Percentiles rank a stretch among this genome's conserved stretches.
These are phyloP conservation scores for Lepraria neglecta DNA, from an alignment of 495 filamentous ascomycete genomes.

Conservation along the genomic window DNA sequence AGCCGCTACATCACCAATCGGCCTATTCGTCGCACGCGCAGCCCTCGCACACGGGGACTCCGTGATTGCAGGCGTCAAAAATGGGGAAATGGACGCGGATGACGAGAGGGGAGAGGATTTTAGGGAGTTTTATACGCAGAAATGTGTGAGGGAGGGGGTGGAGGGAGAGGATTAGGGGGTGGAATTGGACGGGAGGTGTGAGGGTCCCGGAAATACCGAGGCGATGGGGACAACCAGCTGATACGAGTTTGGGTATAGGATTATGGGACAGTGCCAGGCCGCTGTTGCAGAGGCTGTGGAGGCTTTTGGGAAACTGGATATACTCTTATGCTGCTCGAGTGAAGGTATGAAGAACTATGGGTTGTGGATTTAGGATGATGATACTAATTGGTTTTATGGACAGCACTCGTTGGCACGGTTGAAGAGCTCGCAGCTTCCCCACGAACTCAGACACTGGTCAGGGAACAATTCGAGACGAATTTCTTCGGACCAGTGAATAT, in stretches of 20 bases:
- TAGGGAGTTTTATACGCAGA: slow-evolving; percentile 50
- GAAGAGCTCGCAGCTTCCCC: slow-evolving; percentile 77
- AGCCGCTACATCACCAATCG: slow-evolving; percentile 73
- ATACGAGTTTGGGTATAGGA: slow-evolving; percentile 17
- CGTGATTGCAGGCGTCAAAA: slow-evolving; percentile 68
- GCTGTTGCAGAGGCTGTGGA: slow-evolving; percentile 80
- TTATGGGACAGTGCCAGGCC: slow-evolving; percentile 53
- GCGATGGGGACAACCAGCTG: background rate
- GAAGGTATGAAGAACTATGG: slow-evolving; percentile 49
- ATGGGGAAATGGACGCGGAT: slow-evolving; percentile 30
- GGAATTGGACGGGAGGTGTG: slow-evolving; percentile 49
- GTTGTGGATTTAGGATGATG: background rate
- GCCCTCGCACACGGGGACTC: slow-evolving; percentile 80
- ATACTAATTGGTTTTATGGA: slow-evolving; percentile 20
- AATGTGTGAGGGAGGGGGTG: slow-evolving; percentile 29
- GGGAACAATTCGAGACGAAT: slow-evolving; percentile 93
- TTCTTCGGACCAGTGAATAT: slow-evolving; percentile 92
- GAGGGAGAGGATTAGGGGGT: slow-evolving; percentile 23
- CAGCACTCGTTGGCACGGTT: slow-evolving; percentile 82
- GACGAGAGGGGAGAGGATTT: slow-evolving; percentile 45
- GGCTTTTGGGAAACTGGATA: slow-evolving; percentile 80
- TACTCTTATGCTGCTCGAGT: slow-evolving; percentile 79
- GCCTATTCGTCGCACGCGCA: slow-evolving; percentile 62
- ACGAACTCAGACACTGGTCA: slow-evolving; percentile 68
- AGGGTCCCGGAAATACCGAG: background rate